Base-by-base conservation (phyloP, 2,329 filamentous ascomycete species). In the Ophiostoma quercus region DNA sequence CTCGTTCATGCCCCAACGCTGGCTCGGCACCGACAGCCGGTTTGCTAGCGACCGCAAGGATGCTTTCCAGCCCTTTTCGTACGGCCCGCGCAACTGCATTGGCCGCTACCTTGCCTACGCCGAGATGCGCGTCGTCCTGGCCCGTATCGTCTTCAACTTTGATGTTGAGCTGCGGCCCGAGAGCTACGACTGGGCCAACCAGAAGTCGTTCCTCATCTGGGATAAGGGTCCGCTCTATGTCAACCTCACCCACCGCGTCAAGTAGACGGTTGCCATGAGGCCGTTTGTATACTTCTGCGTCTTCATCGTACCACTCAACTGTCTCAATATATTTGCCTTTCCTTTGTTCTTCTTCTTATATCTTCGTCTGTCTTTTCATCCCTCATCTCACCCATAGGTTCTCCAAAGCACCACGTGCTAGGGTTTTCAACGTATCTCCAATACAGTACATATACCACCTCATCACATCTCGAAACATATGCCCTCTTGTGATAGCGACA, bases 1-100 rank as follows among this genome's bases (percentile, higher is more conserved):
- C 32, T 14, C 77, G 73, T 87, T 81, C 73, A 77, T 76, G 5
- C 84, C 84, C 0, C 82, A 86, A 73, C 78, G 84, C 0, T 86
- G 82, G 78, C 74, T 82, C 0, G 77, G 76, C 8, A 67, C 54
- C 16, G 78, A 81, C 11, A 72, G 75, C 5, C 76, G 75, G 2
- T 85, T 81, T 73, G 74, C 73, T 0, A 68, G 72, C n/a, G 84
- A 86, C 72, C 79, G 77, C 43, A 77, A 77, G 62, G 79, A 80
- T 0, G 79, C 78, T 1, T 77, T 82, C 67, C 81, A 84, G 74
- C 81, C 84, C 0, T 85, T 86, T 70, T 79, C 79, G 1, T 68
- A 82, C 2, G 83, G 84, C 0, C 80, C 84, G 6, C 76, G 84
- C 1, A 83, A 84, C 65, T 85, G 84, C 71, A 78, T 85, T 32